Conservation (phyloP, 2,329 filamentous ascomycete species). For the Tolypocladium capitatum region DNA sequence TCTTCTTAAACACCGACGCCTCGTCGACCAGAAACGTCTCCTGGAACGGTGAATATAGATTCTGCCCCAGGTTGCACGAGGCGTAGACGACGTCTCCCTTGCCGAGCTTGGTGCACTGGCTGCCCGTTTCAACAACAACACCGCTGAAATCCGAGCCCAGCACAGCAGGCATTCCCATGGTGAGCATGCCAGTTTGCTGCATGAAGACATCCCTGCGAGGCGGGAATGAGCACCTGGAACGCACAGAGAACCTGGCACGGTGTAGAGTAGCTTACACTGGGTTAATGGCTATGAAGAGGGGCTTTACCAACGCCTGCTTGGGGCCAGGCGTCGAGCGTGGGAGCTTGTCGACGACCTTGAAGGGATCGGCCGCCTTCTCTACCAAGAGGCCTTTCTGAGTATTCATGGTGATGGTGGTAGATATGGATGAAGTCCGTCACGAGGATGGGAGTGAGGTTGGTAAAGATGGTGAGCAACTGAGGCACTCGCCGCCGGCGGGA, state of each 20-base stretch:
- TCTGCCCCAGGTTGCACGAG: constrained; percentile 19
- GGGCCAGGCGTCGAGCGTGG: constrained; percentile 13
- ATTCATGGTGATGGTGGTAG: constrained; percentile 4
- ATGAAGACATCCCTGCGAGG: constrained; percentile 17
- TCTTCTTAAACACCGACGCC: constrained; percentile 17
- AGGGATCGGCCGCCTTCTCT: constrained; percentile 8
- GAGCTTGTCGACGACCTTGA: constrained; percentile 10
- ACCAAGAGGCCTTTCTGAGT: constrained; percentile 9
- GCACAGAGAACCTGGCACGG: not conserved
- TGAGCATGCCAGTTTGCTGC: constrained; percentile 17
- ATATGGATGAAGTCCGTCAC: not conserved
- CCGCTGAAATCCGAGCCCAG: constrained; percentile 24
- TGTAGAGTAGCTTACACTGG: constrained; percentile 15
- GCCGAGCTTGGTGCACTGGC: constrained; percentile 16
- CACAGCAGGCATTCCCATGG: constrained; percentile 21
- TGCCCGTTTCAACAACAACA: constrained; percentile 16
- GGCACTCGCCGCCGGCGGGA: not conserved
- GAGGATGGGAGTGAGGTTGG: not conserved
- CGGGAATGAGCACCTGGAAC: not conserved
- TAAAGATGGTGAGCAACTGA: too few species aligned
- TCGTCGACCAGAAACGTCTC: constrained; percentile 25
- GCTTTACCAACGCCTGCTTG: constrained; percentile 22
- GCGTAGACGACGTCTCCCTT: constrained; percentile 22
- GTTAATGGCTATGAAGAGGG: constrained; percentile 21
- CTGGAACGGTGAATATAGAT: constrained; percentile 21